Evolutionary conservation across 768 basidiomycete genomes (phyloP), one percentile per base, ranked within the genome.

Genomic region (Russula olivacea): DNA sequence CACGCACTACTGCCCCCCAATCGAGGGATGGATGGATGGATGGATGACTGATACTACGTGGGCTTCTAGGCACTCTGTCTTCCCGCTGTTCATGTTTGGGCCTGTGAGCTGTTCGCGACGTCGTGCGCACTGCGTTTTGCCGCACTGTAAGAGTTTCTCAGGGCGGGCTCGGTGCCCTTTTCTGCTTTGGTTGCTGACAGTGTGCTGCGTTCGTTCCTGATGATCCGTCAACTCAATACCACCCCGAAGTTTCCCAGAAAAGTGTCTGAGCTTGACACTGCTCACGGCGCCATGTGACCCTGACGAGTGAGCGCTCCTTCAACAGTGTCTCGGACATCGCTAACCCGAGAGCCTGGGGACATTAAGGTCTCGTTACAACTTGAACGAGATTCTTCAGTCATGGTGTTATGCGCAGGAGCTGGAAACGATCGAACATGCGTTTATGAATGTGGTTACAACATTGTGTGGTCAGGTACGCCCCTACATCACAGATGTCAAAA

Each of bases 31-130:
- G 47, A 1, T 43, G 12, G 47, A 1, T 43, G 12, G 15, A 6
- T 11, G 21, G 47, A 25, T 11, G 52, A 15, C n/a, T 55, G 47
- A 56, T 17, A 1, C 10, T 15, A 36, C 19, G 12, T 21, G 25
- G 23, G 3, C 1, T 62, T 30, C 0, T 50, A 72, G 66, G 43
- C 58, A 5, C 61, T 72, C 41, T 69, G 62, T 49, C 53, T 72
- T 11, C 71, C 71, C 3, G 58, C 69, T 32, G 69, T 62, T 19
- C 71, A 72, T 50, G 43, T 72, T n/a, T 71, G 71, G 63, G 71
- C 71, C 6, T 64, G 66, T 45, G 69, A 70, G 40, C 30, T 66
- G 23, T 68, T 66, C 55, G 66, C 69, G 15, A 68, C 69, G n/a
- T 61, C 68, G 30, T 58, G 58, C n/a, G 71, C 71, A 5, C 45